Conservation (phyloP, 176 grass and related monocot genomes). For the Thinopyrum elongatum region DNA sequence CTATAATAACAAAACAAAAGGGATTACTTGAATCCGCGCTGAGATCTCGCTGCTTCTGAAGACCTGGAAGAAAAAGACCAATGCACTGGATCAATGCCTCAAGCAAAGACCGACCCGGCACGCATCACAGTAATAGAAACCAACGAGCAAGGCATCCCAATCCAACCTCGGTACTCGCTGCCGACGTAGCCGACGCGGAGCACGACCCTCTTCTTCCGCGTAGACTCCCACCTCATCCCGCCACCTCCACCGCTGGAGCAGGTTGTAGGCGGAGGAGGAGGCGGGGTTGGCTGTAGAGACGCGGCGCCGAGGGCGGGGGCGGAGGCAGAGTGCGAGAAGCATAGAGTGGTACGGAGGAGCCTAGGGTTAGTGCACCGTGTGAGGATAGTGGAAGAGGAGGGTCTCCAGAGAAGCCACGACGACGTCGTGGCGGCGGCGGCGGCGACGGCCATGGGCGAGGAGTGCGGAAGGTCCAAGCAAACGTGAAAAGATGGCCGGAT, state of each 20-base stretch:
- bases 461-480: not conserved
- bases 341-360: conserved; percentile 24
- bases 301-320: not conserved
- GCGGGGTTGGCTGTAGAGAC: not conserved
- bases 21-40: conserved; percentile 66
- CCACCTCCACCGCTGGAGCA: conserved; percentile 4
- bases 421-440: not conserved
- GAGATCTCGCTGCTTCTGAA: conserved; percentile 75
- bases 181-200: conserved; percentile 85
- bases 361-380: conserved; percentile 19
- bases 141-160: not conserved
- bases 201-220: conserved; percentile 88
- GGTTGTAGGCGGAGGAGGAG: conserved; percentile 1
- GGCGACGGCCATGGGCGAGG: conserved; percentile 43
- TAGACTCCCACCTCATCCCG: conserved; percentile 66
- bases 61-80: conserved; percentile 47
- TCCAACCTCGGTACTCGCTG: conserved; percentile 76
- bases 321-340: conserved; percentile 22
- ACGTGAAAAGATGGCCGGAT: not conserved
- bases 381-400: conserved; percentile 39
- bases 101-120: not conserved
- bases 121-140: not conserved
- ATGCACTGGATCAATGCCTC: not conserved
- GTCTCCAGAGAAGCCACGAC: conserved; percentile 42
- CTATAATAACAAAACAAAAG: not conserved